Evolutionary conservation across 352 stramenopile species (phyloP).

Genomic region (Pythium dissotocum): DNA sequence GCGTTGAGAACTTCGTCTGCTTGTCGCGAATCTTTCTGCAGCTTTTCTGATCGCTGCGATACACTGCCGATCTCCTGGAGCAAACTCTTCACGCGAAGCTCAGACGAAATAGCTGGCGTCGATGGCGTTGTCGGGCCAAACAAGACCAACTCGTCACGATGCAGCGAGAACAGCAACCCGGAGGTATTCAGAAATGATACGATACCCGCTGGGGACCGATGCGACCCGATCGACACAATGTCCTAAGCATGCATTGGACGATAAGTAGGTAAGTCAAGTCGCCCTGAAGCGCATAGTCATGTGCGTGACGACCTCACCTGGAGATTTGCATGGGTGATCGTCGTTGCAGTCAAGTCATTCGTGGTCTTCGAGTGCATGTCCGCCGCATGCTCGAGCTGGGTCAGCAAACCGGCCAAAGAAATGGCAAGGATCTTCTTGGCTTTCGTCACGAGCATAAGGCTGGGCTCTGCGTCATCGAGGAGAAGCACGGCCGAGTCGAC

Average conservation of each 20-base stretch:
- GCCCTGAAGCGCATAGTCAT: too few relatives aligned
- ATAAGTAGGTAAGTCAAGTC: too few relatives aligned
- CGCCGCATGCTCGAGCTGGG: not conserved
- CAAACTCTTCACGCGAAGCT: slow-evolving; percentile 15
- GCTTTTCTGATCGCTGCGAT: slow-evolving; percentile 7
- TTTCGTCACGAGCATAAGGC: slow-evolving; percentile 3
- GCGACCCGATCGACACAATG: not conserved
- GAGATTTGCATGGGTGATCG: not conserved
- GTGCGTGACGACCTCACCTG: not conserved
- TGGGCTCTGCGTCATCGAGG: not conserved
- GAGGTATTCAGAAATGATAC: not conserved
- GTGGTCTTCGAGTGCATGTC: not conserved
- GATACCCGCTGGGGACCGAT: not conserved
- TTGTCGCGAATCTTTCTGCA: slow-evolving; percentile 31
- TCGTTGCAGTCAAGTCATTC: not conserved
- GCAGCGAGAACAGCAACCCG: not conserved
- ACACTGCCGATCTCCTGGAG: slow-evolving; percentile 19
- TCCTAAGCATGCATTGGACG: not conserved
- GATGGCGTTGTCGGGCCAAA: not conserved
- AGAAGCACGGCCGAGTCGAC: not conserved
- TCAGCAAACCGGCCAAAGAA: not conserved
- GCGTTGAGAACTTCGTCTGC: slow-evolving; percentile 41
- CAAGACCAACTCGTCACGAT: not conserved
- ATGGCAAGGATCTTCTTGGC: not conserved
- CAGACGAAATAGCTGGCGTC: not conserved